Conservation (phyloP, 495 filamentous ascomycete species). For the Letharia lupina region DNA sequence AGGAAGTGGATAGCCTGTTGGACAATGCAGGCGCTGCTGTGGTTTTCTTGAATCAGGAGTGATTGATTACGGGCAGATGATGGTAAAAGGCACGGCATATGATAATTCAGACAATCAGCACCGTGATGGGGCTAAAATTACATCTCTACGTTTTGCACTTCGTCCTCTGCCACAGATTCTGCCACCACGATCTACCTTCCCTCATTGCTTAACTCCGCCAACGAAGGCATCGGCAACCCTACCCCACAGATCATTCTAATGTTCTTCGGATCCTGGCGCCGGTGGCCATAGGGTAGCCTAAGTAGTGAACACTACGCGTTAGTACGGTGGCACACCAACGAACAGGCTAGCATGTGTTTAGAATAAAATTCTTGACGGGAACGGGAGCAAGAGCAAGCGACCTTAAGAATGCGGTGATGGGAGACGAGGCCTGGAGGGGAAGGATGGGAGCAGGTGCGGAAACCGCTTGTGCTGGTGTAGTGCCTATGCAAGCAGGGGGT, state of each 20-base stretch:
- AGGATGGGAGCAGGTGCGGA: not conserved
- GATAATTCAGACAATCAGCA: too few relatives aligned
- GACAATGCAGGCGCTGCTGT: not conserved
- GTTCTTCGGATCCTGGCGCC: not conserved
- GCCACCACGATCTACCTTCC: not conserved
- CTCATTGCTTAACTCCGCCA: slow-evolving; percentile 1
- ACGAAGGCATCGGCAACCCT: not conserved
- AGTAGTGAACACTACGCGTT: not conserved
- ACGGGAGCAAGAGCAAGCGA: not conserved
- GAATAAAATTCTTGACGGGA: not conserved
- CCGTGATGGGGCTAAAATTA: not conserved
- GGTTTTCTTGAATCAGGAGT: not conserved
- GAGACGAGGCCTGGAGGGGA: not conserved
- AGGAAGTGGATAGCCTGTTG: not conserved
- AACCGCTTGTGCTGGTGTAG: not conserved
- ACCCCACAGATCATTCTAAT: not conserved
- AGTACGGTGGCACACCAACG: not conserved
- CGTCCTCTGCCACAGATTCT: not conserved
- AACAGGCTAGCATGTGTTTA: not conserved
- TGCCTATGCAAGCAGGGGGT: not conserved
- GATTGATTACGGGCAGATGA: too few relatives aligned
- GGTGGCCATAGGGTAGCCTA: slow-evolving; percentile 1
- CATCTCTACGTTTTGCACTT: not conserved
- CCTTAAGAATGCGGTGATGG: not conserved
- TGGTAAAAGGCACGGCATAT: too few relatives aligned